Evolutionary conservation across 2,329 filamentous ascomycete genomes (phyloP), one percentile per base, ranked within the genome.

Genomic region (Raffaelea ambrosiae): DNA sequence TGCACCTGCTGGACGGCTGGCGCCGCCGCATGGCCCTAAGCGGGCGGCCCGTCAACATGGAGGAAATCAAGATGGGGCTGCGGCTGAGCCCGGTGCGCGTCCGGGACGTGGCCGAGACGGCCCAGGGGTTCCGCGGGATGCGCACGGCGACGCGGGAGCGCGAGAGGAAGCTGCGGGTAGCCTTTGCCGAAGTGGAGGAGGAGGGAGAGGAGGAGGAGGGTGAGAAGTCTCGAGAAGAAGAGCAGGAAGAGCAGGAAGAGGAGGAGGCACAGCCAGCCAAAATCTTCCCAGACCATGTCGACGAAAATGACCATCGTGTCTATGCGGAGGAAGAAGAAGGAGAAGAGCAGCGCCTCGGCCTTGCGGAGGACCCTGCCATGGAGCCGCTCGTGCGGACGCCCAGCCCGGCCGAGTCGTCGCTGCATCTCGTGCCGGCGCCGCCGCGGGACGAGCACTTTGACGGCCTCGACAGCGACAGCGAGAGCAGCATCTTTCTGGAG

Each of bases 1-100:
- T 97, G 13, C 76, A 81, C 33, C 80, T 98, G 67, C 95, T 98
- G 71, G 88, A 96, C 54, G 83, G 86, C 31, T 97, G 93, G 91
- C 83, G 90, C 51, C 84, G 81, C 61, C 78, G 88, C 39, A 88
- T 95, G 78, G 79, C 79, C 16, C 74, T 74, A 45, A 82, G 77
- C 54, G 84, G 84, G 5, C 76, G 81, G 51, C 79, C 83, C 0
- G 79, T 91, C 54, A 82, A 86, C 57, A 69, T 83, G 47, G 78
- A 82, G 50, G 81, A 84, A 57, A 64, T 84, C 46, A 81, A 80
- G 61, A 79, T 82, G 72, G 84, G 86, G 2, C 65, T 89, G 36
- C 74, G 78, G 5, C 69, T 83, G 18, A 79, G 77, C 49, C 79
- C 79, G 1, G 72, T 82, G 19, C 73, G 74, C 26, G 67, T 80